Conservation (phyloP, 1,284 basidiomycete genomes). For the Amylostereum chailletii region DNA sequence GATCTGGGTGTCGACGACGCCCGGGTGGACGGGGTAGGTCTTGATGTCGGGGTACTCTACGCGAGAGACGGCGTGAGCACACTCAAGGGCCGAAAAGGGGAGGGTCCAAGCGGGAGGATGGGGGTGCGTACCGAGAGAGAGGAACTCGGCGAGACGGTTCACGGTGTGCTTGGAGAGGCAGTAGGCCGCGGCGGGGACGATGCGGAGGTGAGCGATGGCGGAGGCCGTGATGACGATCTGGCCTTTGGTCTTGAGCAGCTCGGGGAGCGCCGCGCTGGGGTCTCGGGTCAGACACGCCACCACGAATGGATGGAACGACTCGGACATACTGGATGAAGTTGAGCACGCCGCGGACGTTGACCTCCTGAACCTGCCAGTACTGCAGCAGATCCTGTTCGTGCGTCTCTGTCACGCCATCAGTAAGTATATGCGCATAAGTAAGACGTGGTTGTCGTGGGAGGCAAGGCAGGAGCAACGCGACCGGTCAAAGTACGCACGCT, state of each 20-base stretch:
- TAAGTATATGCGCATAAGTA: no score
- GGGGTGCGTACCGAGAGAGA: background rate
- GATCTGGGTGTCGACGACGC: background rate
- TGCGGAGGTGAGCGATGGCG: background rate
- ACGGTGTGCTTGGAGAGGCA: background rate
- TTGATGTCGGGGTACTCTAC: background rate
- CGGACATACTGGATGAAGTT: background rate
- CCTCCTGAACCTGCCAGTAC: background rate
- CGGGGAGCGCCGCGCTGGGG: background rate
- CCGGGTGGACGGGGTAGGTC: background rate
- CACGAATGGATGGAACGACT: no score
- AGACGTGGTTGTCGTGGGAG: no score
- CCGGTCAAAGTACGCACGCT: no score
- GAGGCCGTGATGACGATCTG: background rate
- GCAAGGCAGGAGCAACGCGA: no score
- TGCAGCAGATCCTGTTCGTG: background rate
- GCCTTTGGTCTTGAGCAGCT: background rate
- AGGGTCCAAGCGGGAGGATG: background rate
- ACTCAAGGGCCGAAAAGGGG: background rate
- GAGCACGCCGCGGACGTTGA: background rate
- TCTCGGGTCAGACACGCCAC: no score
- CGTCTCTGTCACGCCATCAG: no score
- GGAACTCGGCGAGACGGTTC: background rate
- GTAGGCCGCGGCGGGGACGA: background rate
- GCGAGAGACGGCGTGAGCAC: background rate